Conservation (phyloP, 441 rosid genomes). For the Populus hybrid region DNA sequence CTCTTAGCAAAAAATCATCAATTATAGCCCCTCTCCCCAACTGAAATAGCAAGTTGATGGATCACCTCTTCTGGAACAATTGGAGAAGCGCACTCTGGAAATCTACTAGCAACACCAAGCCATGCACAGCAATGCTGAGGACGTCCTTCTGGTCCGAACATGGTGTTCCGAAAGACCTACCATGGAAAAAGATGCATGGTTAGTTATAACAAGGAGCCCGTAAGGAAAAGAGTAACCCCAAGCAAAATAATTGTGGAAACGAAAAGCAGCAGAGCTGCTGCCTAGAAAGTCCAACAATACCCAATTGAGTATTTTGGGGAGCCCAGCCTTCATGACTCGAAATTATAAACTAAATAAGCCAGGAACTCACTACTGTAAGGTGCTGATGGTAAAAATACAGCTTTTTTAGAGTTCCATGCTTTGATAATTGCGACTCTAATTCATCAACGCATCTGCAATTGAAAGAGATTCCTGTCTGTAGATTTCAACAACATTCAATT, state of each 20-base stretch:
- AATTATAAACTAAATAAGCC: conserved; percentile 9
- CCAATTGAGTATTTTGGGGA: not conserved
- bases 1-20: not conserved
- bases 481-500: not conserved
- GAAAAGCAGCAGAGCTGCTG: not conserved
- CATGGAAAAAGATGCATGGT: conserved; percentile 22
- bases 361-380: conserved; percentile 76
- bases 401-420: conserved; percentile 93
- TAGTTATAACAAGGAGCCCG: not conserved
- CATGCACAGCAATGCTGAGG: conserved; percentile 99
- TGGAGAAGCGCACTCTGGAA: conserved; percentile 97
- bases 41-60: not conserved
- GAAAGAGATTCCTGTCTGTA: conserved; percentile 16
- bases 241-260: not conserved
- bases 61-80: conserved; percentile 97
- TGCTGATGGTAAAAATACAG: conserved; percentile 95
- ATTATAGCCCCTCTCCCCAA: not conserved
- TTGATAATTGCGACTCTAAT: conserved; percentile 85
- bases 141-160: conserved; percentile 99
- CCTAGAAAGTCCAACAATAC: not conserved
- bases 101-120: conserved; percentile 99
- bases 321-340: conserved; percentile 4
- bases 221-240: not conserved
- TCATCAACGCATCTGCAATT: conserved; percentile 93
- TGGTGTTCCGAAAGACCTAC: conserved; percentile 97